These are phyloP conservation scores for Nakaseomyces bracarensis DNA, from an alignment of 1,139 yeast genomes.

Conservation along the genomic window DNA sequence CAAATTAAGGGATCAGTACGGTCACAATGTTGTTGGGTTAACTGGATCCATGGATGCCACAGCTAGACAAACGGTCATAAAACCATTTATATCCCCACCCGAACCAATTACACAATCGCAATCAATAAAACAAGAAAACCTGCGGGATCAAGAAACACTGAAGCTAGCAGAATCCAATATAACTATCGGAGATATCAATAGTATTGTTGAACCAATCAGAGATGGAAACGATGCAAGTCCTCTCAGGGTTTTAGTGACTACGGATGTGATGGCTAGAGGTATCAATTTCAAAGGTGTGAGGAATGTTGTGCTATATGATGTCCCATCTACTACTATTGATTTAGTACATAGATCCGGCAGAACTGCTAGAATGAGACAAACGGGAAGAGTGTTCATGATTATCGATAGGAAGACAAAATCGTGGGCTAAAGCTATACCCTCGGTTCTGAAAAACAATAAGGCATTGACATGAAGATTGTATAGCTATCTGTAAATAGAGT, in stretches of 20 bases:
- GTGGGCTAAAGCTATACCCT: slow-evolving; percentile 81
- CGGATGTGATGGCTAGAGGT: slow-evolving; percentile 87
- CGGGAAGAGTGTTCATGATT: slow-evolving; percentile 79
- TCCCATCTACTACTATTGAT: slow-evolving; percentile 79
- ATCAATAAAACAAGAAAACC: slow-evolving; percentile 21
- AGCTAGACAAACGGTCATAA: slow-evolving; percentile 49
- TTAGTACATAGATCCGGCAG: slow-evolving; percentile 87
- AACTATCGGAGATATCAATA: slow-evolving; percentile 10
- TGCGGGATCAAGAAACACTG: slow-evolving; percentile 11
- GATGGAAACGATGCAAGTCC: slow-evolving; percentile 21
- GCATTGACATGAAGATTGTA: slow-evolving; percentile 15
- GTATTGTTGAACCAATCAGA: background rate
- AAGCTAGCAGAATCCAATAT: slow-evolving; percentile 27
- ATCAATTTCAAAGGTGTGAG: slow-evolving; percentile 75
- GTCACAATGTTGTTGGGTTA: slow-evolving; percentile 55
- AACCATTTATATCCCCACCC: slow-evolving; percentile 55
- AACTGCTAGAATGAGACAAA: slow-evolving; percentile 85
- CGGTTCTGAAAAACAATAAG: slow-evolving; percentile 46
- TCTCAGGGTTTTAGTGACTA: slow-evolving; percentile 67
- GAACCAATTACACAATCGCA: slow-evolving; percentile 31
- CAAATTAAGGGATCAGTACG: slow-evolving; percentile 44
- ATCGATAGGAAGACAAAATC: slow-evolving; percentile 53
- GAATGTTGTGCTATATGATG: slow-evolving; percentile 75
- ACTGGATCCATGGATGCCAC: slow-evolving; percentile 56
- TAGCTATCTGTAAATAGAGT: background rate